Base-by-base conservation (phyloP, 495 filamentous ascomycete species). In the Penicillium simplicissimum region DNA sequence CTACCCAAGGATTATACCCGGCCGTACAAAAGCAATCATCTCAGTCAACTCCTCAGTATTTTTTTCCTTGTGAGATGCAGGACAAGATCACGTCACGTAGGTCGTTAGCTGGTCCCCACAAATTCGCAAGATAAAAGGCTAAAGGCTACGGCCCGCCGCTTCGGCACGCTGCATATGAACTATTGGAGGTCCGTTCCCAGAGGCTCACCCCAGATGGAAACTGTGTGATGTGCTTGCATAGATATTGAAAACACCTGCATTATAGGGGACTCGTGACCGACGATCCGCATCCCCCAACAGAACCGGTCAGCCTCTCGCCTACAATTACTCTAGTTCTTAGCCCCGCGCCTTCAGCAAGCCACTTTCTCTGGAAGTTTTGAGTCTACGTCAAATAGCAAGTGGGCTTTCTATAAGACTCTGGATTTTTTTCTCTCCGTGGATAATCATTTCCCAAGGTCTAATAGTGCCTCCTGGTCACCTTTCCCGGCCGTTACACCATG, bases 401-500 rank as follows among this genome's bases (percentile, higher is more conserved):
- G 6, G 28, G 28, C 28, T 31, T 31, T 19, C 10, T 45, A 45
- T 45, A 45, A 45, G 42, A 45, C 0, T 23, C 17, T 9, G 8
- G 40, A 17, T 9, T 1, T 6, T 10, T 9, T 1, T 6, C 7
- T 17, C 15, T 19, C 37, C 28, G 28, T 31, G 4, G 4, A 40
- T n/a, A 15, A 15, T 40, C 3, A n/a, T 40, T 40, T 15, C 15
- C 37, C 6, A 31, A 31, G 28, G 6, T 31, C 28, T 31, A 31
- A 31, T 6, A 4, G 28, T 31, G 28, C 14, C 15, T n/a, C 14
- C 14, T 11, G n/a, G 1, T 9, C 19, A 45, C 17, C 9, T 3
- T 45, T 11, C 11, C 42, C 10, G 14, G 7, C 38, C 47, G 25
- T 47, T 2, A 5, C 36, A 34, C 28, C 10, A 70, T 70, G 68